Percentiles rank a stretch among this genome's conserved stretches.
These are phyloP conservation scores for Ophiognomonia clavigignenti-juglandacearum DNA, from an alignment of 2,329 filamentous ascomycete genomes.

Conservation along the genomic window DNA sequence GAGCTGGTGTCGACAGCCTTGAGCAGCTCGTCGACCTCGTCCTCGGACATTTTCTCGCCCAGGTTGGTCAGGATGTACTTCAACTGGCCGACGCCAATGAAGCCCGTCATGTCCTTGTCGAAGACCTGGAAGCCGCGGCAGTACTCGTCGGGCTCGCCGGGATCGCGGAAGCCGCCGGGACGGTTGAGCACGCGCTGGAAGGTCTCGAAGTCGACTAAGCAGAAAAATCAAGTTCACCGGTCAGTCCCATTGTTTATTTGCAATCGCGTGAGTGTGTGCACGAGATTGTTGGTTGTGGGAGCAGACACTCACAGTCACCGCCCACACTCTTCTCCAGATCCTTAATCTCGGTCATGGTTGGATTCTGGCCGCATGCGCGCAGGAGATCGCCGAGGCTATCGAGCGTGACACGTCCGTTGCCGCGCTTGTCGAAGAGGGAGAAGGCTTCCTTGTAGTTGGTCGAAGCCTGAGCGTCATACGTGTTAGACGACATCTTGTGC, in stretches of 20 bases:
- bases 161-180: slow-evolving; percentile 95
- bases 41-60: slow-evolving; percentile 98
- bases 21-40: slow-evolving; percentile 96
- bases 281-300: too few species aligned
- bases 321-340: slow-evolving; percentile 90
- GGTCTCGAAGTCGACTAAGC: slow-evolving; percentile 92
- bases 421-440: slow-evolving; percentile 98
- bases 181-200: slow-evolving; percentile 97
- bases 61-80: slow-evolving; percentile 97
- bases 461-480: slow-evolving; percentile 55
- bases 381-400: slow-evolving; percentile 89
- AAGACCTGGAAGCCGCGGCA: slow-evolving; percentile 99
- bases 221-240: neutral
- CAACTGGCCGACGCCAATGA: slow-evolving; percentile 95
- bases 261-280: neutral
- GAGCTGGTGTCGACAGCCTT: slow-evolving; percentile 96
- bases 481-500: slow-evolving; percentile 38
- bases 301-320: slow-evolving; percentile 75
- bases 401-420: slow-evolving; percentile 83
- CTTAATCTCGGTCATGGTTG: slow-evolving; percentile 85
- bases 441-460: slow-evolving; percentile 99
- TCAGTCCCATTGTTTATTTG: neutral
- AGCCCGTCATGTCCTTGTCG: slow-evolving; percentile 97
- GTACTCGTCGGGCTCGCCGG: slow-evolving; percentile 96
- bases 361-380: slow-evolving; percentile 96